These are phyloP conservation scores for Mycena amicta DNA, from an alignment of 768 basidiomycete species.

Conservation along the genomic window DNA sequence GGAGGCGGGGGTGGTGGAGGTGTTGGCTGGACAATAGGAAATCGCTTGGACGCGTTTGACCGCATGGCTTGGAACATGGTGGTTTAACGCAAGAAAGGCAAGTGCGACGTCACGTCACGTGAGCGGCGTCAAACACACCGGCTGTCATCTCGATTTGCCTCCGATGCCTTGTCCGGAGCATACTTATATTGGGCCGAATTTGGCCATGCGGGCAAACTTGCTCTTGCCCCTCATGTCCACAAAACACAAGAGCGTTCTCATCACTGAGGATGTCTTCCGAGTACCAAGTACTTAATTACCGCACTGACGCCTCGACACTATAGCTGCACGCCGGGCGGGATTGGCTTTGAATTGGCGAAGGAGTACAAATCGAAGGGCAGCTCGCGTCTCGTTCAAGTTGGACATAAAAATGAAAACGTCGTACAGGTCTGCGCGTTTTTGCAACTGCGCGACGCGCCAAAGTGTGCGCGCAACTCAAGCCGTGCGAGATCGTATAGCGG, in stretches of 20 bases:
- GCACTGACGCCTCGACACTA: neutral
- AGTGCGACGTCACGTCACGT: no score
- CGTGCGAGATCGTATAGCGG: slow-evolving; percentile 11
- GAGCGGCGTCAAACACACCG: no score
- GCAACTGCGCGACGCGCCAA: neutral
- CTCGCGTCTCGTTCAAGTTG: neutral
- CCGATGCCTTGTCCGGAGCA: no score
- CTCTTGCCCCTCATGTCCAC: neutral
- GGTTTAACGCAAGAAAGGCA: no score
- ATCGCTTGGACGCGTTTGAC: no score
- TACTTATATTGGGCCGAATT: no score
- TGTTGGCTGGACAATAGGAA: no score
- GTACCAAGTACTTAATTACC: neutral
- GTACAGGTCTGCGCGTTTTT: neutral
- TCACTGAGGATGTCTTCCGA: neutral
- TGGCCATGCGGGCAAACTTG: no score
- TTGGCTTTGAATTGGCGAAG: neutral
- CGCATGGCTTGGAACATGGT: no score
- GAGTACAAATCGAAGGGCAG: neutral
- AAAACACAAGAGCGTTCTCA: neutral
- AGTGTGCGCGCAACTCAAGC: neutral
- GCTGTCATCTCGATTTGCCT: no score
- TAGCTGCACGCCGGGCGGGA: neutral
- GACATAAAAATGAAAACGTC: neutral
- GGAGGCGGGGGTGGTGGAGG: no score